Percentiles rank a stretch among this genome's conserved stretches.
These are phyloP conservation scores for Mycena venus DNA, from an alignment of 768 basidiomycete species.

Conservation along the genomic window DNA sequence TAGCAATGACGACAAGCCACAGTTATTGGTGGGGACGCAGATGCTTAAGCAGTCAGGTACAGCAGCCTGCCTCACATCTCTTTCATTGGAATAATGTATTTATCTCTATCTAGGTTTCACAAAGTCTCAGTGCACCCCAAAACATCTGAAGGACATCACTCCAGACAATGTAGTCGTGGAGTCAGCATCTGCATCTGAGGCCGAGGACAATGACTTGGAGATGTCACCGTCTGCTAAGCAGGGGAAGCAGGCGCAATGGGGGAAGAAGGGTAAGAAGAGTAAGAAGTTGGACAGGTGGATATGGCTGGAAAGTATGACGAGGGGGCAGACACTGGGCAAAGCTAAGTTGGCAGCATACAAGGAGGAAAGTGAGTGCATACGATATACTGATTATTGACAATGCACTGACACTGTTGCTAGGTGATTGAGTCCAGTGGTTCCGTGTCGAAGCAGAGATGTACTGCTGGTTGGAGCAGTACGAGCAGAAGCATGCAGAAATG, in stretches of 20 bases:
- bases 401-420: not conserved
- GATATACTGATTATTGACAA: not conserved
- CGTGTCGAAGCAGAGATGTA: slow-evolving; percentile 1
- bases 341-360: slow-evolving; percentile 16
- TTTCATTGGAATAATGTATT: too few relatives aligned
- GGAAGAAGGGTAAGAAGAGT: not conserved
- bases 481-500: slow-evolving; percentile 17
- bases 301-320: not conserved
- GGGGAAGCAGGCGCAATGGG: not conserved
- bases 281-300: slow-evolving; percentile 27
- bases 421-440: slow-evolving; percentile 15
- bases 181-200: not conserved
- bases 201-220: not conserved
- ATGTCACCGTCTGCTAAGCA: not conserved
- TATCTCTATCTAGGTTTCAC: not conserved
- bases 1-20: not conserved
- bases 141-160: slow-evolving; percentile 16
- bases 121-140: not conserved
- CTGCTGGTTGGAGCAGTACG: too few relatives aligned
- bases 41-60: slow-evolving; percentile 11
- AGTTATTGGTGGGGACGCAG: slow-evolving; percentile 18
- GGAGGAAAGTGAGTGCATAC: slow-evolving; percentile 15
- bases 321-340: not conserved
- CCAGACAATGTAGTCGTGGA: slow-evolving; percentile 1
- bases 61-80: not conserved